Evolutionary conservation across 148 eudicot species (phyloP).

Genomic region (Polygonum maritimum): DNA sequence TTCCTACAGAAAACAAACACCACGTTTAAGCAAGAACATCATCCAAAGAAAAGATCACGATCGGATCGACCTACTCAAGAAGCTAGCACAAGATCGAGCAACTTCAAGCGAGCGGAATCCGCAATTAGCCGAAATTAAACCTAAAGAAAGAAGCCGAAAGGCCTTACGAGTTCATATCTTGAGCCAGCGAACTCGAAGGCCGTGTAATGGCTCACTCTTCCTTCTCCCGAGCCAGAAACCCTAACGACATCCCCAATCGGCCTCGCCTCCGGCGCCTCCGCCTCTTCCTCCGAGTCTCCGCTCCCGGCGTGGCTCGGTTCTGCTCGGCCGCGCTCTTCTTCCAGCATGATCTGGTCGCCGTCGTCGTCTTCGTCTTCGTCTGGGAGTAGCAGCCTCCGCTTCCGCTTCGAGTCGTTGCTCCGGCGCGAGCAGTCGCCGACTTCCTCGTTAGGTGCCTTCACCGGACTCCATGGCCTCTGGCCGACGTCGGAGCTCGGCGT

Average conservation of each 20-base stretch:
- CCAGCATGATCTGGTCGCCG: conserved; percentile 5
- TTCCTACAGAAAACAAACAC: conserved; percentile 41
- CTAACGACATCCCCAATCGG: conserved; percentile 55
- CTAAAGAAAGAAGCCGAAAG: background rate
- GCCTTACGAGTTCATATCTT: conserved; percentile 41
- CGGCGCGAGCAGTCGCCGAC: background rate
- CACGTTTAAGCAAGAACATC: background rate
- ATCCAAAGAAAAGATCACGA: background rate
- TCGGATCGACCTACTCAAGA: no score
- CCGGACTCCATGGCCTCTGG: background rate
- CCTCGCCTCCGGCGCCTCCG: conserved; percentile 34
- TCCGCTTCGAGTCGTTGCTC: background rate
- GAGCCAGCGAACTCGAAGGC: conserved; percentile 58
- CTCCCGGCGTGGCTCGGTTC: background rate
- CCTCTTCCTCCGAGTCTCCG: conserved; percentile 11
- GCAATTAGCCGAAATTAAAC: background rate
- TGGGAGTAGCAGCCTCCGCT: background rate
- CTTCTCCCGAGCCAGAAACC: conserved; percentile 40
- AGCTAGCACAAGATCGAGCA: background rate
- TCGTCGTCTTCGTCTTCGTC: conserved; percentile 19
- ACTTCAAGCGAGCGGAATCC: background rate
- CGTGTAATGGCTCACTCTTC: conserved; percentile 33
- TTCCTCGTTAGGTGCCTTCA: background rate
- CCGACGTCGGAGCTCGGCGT: background rate
- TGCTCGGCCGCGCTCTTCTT: background rate